Percentiles rank a stretch among this genome's conserved stretches.
Evolutionary conservation across 2,329 filamentous ascomycete species (phyloP).

Genomic region (Ophiostoma pallidulum): DNA sequence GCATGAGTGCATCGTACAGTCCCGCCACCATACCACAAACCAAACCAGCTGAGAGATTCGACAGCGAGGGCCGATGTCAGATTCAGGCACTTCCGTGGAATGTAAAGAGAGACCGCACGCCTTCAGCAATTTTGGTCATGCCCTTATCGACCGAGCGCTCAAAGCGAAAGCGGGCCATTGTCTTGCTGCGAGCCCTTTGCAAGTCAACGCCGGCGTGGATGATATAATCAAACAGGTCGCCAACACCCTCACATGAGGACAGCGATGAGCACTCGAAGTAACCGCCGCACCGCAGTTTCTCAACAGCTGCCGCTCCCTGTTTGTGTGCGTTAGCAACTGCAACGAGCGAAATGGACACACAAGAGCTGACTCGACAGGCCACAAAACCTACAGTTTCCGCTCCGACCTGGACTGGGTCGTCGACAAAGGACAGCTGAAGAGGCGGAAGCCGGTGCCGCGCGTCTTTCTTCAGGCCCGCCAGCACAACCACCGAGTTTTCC

Average conservation of each 20-base stretch:
- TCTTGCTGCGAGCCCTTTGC: constrained; percentile 13
- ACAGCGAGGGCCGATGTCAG: too few species aligned
- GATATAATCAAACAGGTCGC: constrained; percentile 15
- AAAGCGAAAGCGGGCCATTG: constrained; percentile 13
- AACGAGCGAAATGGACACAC: neutral
- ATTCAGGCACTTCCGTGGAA: constrained; percentile 1
- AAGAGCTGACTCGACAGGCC: neutral
- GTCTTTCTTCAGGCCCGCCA: constrained; percentile 19
- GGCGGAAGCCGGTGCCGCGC: constrained; percentile 14
- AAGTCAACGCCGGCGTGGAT: constrained; percentile 13
- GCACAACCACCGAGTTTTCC: constrained; percentile 16
- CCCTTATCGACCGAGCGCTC: constrained; percentile 16
- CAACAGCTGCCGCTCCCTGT: constrained; percentile 8
- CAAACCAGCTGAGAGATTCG: too few species aligned
- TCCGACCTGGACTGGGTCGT: constrained; percentile 14
- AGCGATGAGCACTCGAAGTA: constrained; percentile 20
- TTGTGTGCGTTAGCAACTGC: neutral
- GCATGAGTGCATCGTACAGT: neutral
- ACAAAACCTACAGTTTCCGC: constrained; percentile 8
- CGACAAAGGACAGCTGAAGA: constrained; percentile 15
- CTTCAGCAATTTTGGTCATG: constrained; percentile 14
- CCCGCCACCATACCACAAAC: neutral
- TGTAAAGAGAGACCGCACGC: constrained; percentile 13
- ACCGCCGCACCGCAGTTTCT: constrained; percentile 9
- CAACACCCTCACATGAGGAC: constrained; percentile 13